Base-by-base conservation (phyloP, 805 yeast genomes). In the Alloascoidea africana region DNA sequence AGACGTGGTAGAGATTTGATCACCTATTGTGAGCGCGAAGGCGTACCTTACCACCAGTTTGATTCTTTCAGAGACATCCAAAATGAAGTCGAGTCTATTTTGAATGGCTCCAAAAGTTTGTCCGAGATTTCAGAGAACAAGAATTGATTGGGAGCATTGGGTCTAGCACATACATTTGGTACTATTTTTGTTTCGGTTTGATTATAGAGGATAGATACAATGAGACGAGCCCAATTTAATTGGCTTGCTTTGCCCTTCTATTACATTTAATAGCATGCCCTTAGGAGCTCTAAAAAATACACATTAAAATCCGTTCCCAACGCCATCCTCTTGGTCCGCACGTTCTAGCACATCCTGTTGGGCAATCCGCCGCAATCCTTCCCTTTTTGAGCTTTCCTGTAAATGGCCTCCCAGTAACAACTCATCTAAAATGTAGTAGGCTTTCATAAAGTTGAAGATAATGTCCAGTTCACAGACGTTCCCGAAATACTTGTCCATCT, bases 391-490 rank as follows among this genome's bases (percentile, higher is more conserved):
- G 34, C 84, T 70, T 52, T 91, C 98, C 45, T 82, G 81, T 15
- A 91, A 56, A 36, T 79, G 76, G 0, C 98, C 98, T 46, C 87
- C 96, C 43, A 89, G 68, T 36, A 91, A 58, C 46, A 91, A 63
- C 55, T 91, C 98, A 55, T 91, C 95, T 44, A 91, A 62, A 8
- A 91, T 79, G 56, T 84, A 82, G 55, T 91, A 91, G 0, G 97
- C 96, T 53, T 83, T 81, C 48, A 82, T 82, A 60, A 91, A 91
- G 51, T 93, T 91, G 69, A 91, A 91, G 36, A 91, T 91, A 44
- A 91, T 91, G 59, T 91, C 98, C 49, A 91, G 65, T 55, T 91
- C 98, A 59, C 96, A 86, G 14, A 91, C 98, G 51, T 85, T 89
- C 8, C 96, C 96, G 53, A 83, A 91, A 42, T 86, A 75, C 48